Conservation (phyloP, 352 stramenopile genomes). For the Phytopythium boreale region DNA sequence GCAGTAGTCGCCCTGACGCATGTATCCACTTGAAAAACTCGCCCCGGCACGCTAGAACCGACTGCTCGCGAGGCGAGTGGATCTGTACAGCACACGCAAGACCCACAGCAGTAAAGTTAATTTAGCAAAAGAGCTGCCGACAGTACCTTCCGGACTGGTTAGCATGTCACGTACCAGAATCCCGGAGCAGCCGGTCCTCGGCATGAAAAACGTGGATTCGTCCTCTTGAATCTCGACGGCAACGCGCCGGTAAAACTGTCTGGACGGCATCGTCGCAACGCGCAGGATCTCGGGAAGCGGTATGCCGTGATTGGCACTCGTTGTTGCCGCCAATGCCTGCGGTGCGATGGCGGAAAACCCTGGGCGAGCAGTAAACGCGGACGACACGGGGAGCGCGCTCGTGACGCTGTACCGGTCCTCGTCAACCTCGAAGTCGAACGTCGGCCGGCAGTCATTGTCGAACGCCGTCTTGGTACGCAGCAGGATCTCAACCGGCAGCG, state of each 20-base stretch:
- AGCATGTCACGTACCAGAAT: background rate
- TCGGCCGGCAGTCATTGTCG: constrained; percentile 14
- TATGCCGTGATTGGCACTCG: constrained; percentile 10
- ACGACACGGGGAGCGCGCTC: constrained; percentile 33
- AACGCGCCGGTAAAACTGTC: constrained; percentile 32
- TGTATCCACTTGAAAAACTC: constrained; percentile 54
- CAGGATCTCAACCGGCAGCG: constrained; percentile 35
- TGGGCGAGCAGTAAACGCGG: constrained; percentile 36
- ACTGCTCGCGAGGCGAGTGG: constrained; percentile 11
- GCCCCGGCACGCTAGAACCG: constrained; percentile 20
- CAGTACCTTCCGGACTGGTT: too few species aligned
- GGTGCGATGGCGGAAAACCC: constrained; percentile 41
- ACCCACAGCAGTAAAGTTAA: background rate
- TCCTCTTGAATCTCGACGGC: constrained; percentile 34
- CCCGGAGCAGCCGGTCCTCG: background rate
- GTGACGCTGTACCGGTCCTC: constrained; percentile 4
- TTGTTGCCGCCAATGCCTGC: constrained; percentile 6
- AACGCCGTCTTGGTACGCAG: constrained; percentile 24
- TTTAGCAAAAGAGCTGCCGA: background rate
- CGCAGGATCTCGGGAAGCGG: constrained; percentile 37
- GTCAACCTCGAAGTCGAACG: constrained; percentile 23
- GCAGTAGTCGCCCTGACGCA: constrained; percentile 18
- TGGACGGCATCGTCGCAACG: constrained; percentile 36
- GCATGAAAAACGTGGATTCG: constrained; percentile 29
- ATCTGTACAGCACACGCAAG: constrained; percentile 5